Base-by-base conservation (phyloP, 2,329 filamentous ascomycete species). In the Pestalotiopsis sp. region DNA sequence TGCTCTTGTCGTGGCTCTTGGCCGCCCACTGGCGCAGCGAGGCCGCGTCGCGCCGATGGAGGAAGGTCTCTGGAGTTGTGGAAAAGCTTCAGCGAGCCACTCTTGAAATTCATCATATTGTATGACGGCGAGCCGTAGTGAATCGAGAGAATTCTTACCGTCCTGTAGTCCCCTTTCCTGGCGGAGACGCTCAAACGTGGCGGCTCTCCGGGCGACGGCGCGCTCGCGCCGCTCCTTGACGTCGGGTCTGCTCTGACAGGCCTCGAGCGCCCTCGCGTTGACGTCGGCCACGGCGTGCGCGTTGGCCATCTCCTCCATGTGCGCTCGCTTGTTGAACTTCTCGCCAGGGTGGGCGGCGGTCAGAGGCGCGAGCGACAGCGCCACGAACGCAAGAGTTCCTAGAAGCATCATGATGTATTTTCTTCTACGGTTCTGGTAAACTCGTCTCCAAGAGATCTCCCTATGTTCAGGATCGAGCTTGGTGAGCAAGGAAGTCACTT, bases 161-260 rank as follows among this genome's bases (percentile, higher is more conserved):
- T 76, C 70, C 14, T 71, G 70, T 1, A 74, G 70, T 3, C 66
- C 67, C 57, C 76, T 75, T 74, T 81, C 79, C 61, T 77, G 71
- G 20, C 81, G 78, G 64, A 83, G 74, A 45, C 77, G 74, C 61
- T 79, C 76, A 36, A 81, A 81, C 11, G 78, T 80, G 14, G 78
- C 79, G 3, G 75, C 76, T 45, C 82, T 79, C 38, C 83, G 78
- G 49, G 78, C 77, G 64, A 81, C 76, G 58, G 81, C 81, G 25
- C 77, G 74, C 55, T 77, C 75, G 68, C 81, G 78, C 12, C 81
- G 79, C 64, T 79, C 80, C 65, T 79, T 79, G 20, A 79, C 78
- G 68, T 79, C 78, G 9, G 81, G 76, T 25, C 76, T 75, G 27
- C 79, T 78, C 12, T 79, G 75, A 60, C 82, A 84, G 66, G 79